Percentiles rank a stretch among this genome's conserved stretches.
phyloP scores from a whole-genome alignment of 768 basidiomycete genomes.

The Pleurotus platypus region DNA sequence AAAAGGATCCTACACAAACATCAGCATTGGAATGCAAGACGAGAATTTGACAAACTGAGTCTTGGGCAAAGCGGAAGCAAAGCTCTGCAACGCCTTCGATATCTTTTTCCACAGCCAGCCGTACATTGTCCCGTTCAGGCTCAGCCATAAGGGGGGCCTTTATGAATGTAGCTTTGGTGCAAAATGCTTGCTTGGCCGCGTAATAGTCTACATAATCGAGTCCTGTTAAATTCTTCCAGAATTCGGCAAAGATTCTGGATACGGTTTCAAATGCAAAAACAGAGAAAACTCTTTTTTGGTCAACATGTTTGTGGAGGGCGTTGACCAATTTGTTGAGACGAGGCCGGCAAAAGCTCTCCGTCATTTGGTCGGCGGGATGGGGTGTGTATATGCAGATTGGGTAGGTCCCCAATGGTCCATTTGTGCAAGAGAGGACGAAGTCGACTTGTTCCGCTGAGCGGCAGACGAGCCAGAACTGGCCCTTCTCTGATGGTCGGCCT shows the following conservation, averaged over 20 bases:
- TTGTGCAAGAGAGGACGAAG: conserved; percentile 46
- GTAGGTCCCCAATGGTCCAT: conserved; percentile 37
- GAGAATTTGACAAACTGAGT: conserved; percentile 26
- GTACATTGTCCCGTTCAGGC: conserved; percentile 5
- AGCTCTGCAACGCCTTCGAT: conserved; percentile 25
- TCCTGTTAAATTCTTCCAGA: conserved; percentile 31
- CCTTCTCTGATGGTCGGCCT: neutral
- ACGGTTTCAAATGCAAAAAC: conserved; percentile 41
- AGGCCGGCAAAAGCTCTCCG: conserved; percentile 18
- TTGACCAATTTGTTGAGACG: conserved; percentile 30
- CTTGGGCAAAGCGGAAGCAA: conserved; percentile 41
- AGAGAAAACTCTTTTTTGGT: conserved; percentile 38
- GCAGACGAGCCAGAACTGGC: conserved; percentile 31
- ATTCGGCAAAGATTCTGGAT: conserved; percentile 30
- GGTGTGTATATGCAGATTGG: conserved; percentile 47
- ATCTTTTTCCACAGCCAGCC: conserved; percentile 10
- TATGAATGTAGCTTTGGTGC: conserved; percentile 29
- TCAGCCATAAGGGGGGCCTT: conserved; percentile 21
- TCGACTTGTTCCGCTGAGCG: conserved; percentile 24
- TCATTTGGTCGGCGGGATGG: conserved; percentile 29
- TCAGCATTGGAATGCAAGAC: neutral
- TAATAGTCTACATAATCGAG: conserved; percentile 36
- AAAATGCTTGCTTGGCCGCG: conserved; percentile 37
- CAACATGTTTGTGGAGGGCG: conserved; percentile 26
- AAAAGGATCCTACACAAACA: conserved; percentile 32